A percentile compares a stretch with the other conserved stretches of the same genome.
Conservation (phyloP, 2,329 filamentous ascomycete species). For the Paraphaeosphaeria minitans region DNA sequence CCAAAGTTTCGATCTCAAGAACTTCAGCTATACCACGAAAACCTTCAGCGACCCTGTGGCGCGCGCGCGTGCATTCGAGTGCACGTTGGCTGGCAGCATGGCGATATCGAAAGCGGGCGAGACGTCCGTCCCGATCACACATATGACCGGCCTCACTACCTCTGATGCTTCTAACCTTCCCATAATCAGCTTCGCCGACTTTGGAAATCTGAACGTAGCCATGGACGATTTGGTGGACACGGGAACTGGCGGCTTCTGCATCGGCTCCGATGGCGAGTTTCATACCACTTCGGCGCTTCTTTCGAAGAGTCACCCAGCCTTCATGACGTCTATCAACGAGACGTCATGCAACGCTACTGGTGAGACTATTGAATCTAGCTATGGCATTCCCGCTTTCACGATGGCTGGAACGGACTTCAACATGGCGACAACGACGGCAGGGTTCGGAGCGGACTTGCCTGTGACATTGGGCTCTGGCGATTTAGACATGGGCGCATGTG, state of each 20-base stretch:
- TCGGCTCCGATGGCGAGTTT: conserved; percentile 31
- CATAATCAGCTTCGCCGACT: conserved; percentile 16
- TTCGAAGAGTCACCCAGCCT: conserved; percentile 1
- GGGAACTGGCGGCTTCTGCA: conserved; percentile 22
- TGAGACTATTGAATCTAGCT: conserved; percentile 19
- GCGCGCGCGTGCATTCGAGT: conserved; percentile 30
- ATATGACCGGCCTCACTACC: conserved; percentile 22
- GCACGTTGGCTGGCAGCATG: conserved; percentile 31
- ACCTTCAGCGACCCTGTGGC: conserved; percentile 16
- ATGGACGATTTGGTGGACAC: conserved; percentile 30
- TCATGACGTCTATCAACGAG: conserved; percentile 20
- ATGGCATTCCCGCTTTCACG: conserved; percentile 36
- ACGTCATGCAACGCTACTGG: conserved; percentile 12
- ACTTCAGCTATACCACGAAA: conserved; percentile 27
- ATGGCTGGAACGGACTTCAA: conserved; percentile 32
- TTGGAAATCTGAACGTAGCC: conserved; percentile 19
- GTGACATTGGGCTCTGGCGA: conserved; percentile 18
- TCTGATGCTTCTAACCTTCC: conserved; percentile 25
- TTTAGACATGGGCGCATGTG: conserved; percentile 13
- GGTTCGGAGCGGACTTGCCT: conserved; percentile 21
- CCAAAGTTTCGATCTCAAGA: conserved; percentile 35
- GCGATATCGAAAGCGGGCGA: conserved; percentile 22
- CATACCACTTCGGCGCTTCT: not conserved
- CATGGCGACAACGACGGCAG: conserved; percentile 29
- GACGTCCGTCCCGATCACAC: conserved; percentile 18